phyloP scores from a whole-genome alignment of 176 grass and related monocot species.

The Musa troglodytarum region DNA sequence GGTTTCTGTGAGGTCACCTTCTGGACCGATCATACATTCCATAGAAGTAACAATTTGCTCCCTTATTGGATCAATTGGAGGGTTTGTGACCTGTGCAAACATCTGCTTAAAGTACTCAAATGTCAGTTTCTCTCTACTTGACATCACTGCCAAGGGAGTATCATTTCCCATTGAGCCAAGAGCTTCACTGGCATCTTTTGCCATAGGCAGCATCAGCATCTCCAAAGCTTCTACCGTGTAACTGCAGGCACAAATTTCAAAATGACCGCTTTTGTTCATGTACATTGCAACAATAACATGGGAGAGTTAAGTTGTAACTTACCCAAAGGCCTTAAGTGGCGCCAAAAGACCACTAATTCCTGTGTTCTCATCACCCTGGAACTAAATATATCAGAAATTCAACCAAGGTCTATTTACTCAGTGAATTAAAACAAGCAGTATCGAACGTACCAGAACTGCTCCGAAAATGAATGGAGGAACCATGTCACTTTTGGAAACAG shows the following conservation, averaged over 20 bases:
- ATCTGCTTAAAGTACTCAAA: slow-evolving; percentile 99
- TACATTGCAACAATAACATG: slow-evolving; percentile 13
- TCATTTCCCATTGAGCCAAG: slow-evolving; percentile 99
- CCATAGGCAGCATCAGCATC: slow-evolving; percentile 93
- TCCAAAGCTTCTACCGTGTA: slow-evolving; percentile 88
- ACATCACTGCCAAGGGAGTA: slow-evolving; percentile 92
- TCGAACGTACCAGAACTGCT: slow-evolving; percentile 40
- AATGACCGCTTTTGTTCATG: slow-evolving; percentile 6
- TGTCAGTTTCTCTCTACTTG: slow-evolving; percentile 75
- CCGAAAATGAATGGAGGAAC: slow-evolving; percentile 46
- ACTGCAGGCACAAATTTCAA: slow-evolving; percentile 25
- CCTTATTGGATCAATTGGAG: slow-evolving; percentile 91
- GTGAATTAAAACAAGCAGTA: background rate
- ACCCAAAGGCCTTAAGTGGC: slow-evolving; percentile 96
- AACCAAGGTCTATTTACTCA: background rate
- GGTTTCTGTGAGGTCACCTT: slow-evolving; percentile 88
- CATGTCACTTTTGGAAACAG: slow-evolving; percentile 48
- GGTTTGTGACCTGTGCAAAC: slow-evolving; percentile 99
- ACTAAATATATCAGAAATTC: background rate
- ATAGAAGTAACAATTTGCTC: slow-evolving; percentile 98
- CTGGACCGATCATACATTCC: slow-evolving; percentile 96
- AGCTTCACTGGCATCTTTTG: slow-evolving; percentile 60
- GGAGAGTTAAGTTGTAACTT: slow-evolving; percentile 16
- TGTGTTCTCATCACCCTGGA: slow-evolving; percentile 21
- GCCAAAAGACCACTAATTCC: slow-evolving; percentile 63